These are phyloP conservation scores for Keithomyces neogunnii DNA, from an alignment of 2,329 filamentous ascomycete species.

Conservation along the genomic window DNA sequence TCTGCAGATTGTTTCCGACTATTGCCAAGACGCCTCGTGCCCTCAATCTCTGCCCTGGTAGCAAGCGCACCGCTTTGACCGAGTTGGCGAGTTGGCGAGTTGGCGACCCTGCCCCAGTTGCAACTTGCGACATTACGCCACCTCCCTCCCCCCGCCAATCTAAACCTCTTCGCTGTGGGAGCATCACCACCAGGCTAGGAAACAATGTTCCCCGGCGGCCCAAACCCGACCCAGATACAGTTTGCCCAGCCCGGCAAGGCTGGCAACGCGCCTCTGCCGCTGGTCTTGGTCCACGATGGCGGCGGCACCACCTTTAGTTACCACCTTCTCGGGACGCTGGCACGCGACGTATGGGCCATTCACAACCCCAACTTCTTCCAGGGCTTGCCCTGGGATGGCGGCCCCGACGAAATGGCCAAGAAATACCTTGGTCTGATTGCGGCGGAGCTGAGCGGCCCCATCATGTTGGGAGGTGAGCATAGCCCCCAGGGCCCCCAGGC, in stretches of 20 bases:
- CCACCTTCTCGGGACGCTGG: constrained; percentile 17
- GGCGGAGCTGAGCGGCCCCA: constrained; percentile 14
- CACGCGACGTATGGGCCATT: constrained; percentile 22
- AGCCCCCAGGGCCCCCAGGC: background rate
- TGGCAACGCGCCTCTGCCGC: constrained; percentile 11
- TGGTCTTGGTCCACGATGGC: constrained; percentile 22
- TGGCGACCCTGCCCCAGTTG: no score
- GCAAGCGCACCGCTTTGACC: no score
- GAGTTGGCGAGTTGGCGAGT: no score
- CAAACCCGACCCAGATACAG: constrained; percentile 17
- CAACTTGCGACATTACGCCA: no score
- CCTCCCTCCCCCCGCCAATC: no score
- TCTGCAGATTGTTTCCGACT: no score
- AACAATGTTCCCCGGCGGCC: constrained; percentile 15
- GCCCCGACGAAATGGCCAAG: constrained; percentile 20
- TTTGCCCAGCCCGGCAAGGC: constrained; percentile 10
- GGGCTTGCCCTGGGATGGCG: constrained; percentile 16
- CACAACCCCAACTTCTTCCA: constrained; percentile 20
- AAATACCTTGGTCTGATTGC: constrained; percentile 17
- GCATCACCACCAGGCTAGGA: no score
- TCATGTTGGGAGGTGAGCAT: constrained; percentile 17
- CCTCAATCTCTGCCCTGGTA: no score
- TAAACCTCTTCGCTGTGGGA: no score
- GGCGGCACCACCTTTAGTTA: constrained; percentile 23
- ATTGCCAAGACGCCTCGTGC: no score